A percentile compares a stretch with the other conserved stretches of the same genome.
Conservation (phyloP, 108 stramenopile species). For the Aurantiochytrium sp. region DNA sequence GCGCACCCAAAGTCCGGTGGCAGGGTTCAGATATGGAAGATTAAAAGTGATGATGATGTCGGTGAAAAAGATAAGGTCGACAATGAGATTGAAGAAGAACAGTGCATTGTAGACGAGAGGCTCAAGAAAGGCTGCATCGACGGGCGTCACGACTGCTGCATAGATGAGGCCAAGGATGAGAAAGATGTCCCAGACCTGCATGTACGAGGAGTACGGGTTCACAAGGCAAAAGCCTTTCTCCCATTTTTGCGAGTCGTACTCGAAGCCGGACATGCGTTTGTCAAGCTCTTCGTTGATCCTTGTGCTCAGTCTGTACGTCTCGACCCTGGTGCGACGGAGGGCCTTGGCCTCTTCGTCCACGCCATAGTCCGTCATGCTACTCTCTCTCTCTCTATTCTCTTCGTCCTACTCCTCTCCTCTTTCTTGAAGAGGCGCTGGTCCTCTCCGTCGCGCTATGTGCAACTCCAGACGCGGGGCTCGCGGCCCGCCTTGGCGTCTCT, state of each 20-base stretch:
- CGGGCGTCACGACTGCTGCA: not conserved
- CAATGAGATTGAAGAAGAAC: conserved; percentile 3
- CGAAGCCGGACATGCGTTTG: not conserved
- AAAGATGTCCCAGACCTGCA: not conserved
- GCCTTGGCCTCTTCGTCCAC: not conserved
- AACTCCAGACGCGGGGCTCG: too few species aligned
- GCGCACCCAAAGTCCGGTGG: not conserved
- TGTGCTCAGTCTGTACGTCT: not conserved
- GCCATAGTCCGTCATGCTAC: not conserved
- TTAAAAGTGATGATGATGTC: not conserved
- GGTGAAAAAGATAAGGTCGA: not conserved
- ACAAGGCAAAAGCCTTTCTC: not conserved
- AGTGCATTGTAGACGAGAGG: not conserved
- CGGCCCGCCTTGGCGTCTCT: too few species aligned
- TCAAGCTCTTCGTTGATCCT: not conserved
- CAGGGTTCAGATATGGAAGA: not conserved
- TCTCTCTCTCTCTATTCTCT: too few species aligned
- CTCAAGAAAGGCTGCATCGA: not conserved
- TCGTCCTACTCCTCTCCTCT: too few species aligned
- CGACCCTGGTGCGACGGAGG: not conserved
- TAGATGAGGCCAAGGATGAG: not conserved
- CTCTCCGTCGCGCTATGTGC: too few species aligned
- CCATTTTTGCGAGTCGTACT: not conserved
- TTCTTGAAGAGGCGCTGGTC: too few species aligned
- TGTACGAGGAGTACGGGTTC: not conserved